phyloP scores from a whole-genome alignment of 2,329 filamentous ascomycete genomes.

The Lasiodiplodia gonubiensis region DNA sequence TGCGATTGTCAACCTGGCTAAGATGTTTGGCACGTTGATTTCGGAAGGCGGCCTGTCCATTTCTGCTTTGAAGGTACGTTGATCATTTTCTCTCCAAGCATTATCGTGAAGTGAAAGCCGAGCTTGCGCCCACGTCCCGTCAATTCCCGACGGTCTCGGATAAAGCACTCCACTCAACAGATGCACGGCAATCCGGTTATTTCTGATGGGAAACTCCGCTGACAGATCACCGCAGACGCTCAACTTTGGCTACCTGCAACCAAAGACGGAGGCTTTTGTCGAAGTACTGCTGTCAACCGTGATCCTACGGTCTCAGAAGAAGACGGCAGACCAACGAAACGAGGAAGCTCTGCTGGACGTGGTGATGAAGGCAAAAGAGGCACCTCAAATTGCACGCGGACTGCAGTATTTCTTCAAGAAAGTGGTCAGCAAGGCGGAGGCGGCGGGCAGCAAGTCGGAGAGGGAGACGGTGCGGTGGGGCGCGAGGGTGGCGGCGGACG shows the following conservation, averaged over 20 bases:
- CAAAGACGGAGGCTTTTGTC: slow-evolving; percentile 77
- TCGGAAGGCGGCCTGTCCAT: slow-evolving; percentile 64
- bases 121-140: not conserved
- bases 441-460: slow-evolving; percentile 56
- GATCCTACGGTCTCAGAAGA: slow-evolving; percentile 69
- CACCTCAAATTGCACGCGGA: slow-evolving; percentile 72
- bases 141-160: not conserved
- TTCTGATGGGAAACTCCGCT: not conserved
- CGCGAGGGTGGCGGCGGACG: slow-evolving; percentile 46
- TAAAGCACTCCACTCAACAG: slow-evolving; percentile 22
- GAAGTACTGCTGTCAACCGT: slow-evolving; percentile 80
- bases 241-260: slow-evolving; percentile 77
- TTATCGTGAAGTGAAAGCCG: slow-evolving; percentile 1
- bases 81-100: not conserved
- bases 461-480: slow-evolving; percentile 56
- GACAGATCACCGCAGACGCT: slow-evolving; percentile 60
- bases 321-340: slow-evolving; percentile 52
- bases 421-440: slow-evolving; percentile 70
- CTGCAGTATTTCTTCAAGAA: slow-evolving; percentile 82
- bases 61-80: slow-evolving; percentile 58
- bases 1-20: slow-evolving; percentile 70
- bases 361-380: slow-evolving; percentile 68
- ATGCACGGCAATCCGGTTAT: not conserved
- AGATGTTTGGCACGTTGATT: slow-evolving; percentile 68
- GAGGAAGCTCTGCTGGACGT: slow-evolving; percentile 67